Evolutionary conservation across 2,329 filamentous ascomycete genomes (phyloP).

Genomic region (Acephala macrosclerotiorum): DNA sequence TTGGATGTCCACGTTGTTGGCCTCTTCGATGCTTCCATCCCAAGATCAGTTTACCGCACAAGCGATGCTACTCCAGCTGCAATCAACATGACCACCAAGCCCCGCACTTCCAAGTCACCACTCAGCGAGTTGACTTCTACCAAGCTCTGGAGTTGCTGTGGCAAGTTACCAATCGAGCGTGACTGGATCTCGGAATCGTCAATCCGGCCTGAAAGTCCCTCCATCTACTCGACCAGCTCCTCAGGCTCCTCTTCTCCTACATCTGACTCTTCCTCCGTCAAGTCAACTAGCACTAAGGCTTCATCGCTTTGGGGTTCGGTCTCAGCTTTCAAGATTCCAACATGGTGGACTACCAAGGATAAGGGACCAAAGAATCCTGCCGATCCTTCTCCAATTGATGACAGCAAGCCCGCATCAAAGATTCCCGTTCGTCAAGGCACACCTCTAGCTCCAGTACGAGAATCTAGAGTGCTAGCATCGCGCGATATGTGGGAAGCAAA

Average conservation of each 20-base stretch:
- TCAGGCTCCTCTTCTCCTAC: slow-evolving; percentile 41
- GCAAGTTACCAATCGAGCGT: slow-evolving; percentile 31
- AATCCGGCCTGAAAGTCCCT: slow-evolving; percentile 40
- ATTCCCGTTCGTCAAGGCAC: slow-evolving; percentile 30
- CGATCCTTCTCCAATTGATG: slow-evolving; percentile 26
- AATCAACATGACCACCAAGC: slow-evolving; percentile 36
- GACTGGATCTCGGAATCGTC: slow-evolving; percentile 46
- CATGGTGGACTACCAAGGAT: slow-evolving; percentile 20
- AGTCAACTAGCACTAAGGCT: slow-evolving; percentile 44
- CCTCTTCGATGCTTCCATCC: slow-evolving; percentile 32
- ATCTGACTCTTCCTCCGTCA: slow-evolving; percentile 42
- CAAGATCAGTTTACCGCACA: slow-evolving; percentile 31
- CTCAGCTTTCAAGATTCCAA: slow-evolving; percentile 8
- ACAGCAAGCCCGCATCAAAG: slow-evolving; percentile 28
- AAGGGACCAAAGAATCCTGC: slow-evolving; percentile 30
- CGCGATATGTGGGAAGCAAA: slow-evolving; percentile 37
- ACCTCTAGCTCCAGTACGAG: slow-evolving; percentile 30
- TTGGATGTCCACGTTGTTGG: slow-evolving; percentile 17
- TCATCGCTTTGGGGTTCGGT: slow-evolving; percentile 40
- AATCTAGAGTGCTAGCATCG: slow-evolving; percentile 39
- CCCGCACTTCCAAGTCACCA: slow-evolving; percentile 20
- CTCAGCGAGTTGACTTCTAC: slow-evolving; percentile 34
- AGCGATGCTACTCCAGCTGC: slow-evolving; percentile 36
- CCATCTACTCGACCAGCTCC: slow-evolving; percentile 39
- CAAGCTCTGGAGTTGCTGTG: slow-evolving; percentile 37